Base-by-base conservation (phyloP, 1,139 yeast species). In the Geotrichum restrictum region DNA sequence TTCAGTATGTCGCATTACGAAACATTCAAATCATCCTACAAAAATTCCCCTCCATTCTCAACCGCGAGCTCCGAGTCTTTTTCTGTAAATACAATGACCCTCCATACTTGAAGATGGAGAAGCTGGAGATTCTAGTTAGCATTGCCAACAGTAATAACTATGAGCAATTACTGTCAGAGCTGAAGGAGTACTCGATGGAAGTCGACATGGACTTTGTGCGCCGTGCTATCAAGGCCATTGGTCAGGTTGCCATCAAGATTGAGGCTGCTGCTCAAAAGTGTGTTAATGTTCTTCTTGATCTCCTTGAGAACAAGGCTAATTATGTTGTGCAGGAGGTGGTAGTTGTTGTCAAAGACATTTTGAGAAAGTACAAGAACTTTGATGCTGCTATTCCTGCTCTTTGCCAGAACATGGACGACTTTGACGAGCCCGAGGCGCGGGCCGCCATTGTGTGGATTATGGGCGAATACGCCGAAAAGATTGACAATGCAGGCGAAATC, bases 71-170 rank as follows among this genome's bases (percentile, higher is more conserved):
- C 62, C 78, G 96, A 59, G 95, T 93, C 7, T 94, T 94, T 64
- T 94, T 88, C 73, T 83, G 93, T 64, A 89, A 89, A 67, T 93
- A 89, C 72, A 88, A 89, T 59, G 99, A 94, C 69, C 98, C 98
- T 14, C 76, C 91, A 49, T 94, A 94, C 67, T 78, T 94, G 61
- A 94, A 94, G 69, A 76, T 93, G 60, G 98, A 93, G 65, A 94
- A 94, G 67, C 75, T 94, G 57, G 98, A 93, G 66, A 87, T 93
- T 53, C 77, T 94, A 80, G 86, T 89, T 10, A 78, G 95, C 63
- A 75, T 94, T 57, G 94, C 95, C 7, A 83, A 81, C 60, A 81
- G 80, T 42, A 71, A 75, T 48, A 94, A 88, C 66, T 80, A 84
- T 48, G 76, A 82, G 41, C 75, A 86, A 59, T 74, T 93, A 46